Evolutionary conservation across 1,284 basidiomycete genomes (phyloP).

Genomic region (Xerocomus amazonicus): DNA sequence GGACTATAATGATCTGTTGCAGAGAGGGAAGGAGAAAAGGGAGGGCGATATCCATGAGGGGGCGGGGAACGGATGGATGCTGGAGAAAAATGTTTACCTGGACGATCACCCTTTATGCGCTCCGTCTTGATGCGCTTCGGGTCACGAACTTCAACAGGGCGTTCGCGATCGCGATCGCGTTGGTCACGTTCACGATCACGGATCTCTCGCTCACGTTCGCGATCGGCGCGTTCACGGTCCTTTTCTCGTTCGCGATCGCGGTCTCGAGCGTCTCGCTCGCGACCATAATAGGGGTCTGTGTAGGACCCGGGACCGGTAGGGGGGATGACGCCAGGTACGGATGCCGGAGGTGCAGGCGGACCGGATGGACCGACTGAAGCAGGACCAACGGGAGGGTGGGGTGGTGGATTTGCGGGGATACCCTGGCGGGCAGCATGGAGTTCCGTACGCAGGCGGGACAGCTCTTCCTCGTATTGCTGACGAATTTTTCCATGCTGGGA

Average conservation of each 20-base stretch:
- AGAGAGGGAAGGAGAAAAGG: constrained; percentile 23
- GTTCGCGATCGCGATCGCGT: constrained; percentile 36
- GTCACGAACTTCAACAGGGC: constrained; percentile 37
- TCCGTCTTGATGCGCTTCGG: constrained; percentile 47
- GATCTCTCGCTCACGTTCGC: constrained; percentile 36
- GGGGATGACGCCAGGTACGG: constrained; percentile 28
- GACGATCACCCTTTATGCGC: constrained; percentile 38
- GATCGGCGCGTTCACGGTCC: constrained; percentile 36
- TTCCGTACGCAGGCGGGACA: constrained; percentile 62
- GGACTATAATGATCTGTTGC: constrained; percentile 34
- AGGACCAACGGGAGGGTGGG: constrained; percentile 34
- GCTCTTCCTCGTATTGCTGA: constrained; percentile 72
- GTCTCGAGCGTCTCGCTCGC: constrained; percentile 37
- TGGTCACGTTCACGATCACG: constrained; percentile 39
- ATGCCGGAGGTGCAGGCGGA: constrained; percentile 27
- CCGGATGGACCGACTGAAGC: constrained; percentile 33
- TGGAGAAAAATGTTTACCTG: constrained; percentile 34
- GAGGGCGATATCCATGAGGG: constrained; percentile 28
- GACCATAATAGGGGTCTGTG: constrained; percentile 40
- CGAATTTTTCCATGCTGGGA: constrained; percentile 68
- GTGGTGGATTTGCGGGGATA: constrained; percentile 31
- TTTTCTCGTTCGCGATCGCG: constrained; percentile 39
- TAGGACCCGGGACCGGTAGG: constrained; percentile 35
- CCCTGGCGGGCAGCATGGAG: constrained; percentile 48
- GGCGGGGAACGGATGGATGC: constrained; percentile 25